phyloP scores from a whole-genome alignment of 495 filamentous ascomycete species.

The Penicillium salamii region DNA sequence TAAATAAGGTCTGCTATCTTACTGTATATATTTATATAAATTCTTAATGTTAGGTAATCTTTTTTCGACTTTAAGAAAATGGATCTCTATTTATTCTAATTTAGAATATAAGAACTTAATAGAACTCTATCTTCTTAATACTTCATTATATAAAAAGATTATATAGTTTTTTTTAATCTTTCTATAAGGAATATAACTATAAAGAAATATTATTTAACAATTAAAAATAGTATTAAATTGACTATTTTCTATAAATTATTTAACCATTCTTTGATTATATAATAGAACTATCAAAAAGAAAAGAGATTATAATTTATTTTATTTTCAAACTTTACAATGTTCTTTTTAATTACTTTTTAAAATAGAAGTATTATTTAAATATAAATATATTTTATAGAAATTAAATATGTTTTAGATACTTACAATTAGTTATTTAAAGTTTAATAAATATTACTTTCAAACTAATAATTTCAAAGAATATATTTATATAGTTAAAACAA shows the following conservation, averaged over 20 bases:
- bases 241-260: slow-evolving; percentile 2
- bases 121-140: slow-evolving; percentile 5
- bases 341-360: slow-evolving; percentile 1
- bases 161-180: neutral
- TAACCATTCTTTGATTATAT: slow-evolving; percentile 2
- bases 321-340: slow-evolving; percentile 7
- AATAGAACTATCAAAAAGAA: neutral
- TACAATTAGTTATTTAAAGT: neutral
- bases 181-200: slow-evolving; percentile 4
- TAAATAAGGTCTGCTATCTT: slow-evolving; percentile 4
- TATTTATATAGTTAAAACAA: slow-evolving; percentile 8
- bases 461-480: slow-evolving; percentile 4
- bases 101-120: neutral
- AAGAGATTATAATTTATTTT: neutral
- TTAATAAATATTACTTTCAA: slow-evolving; percentile 10
- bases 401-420: neutral
- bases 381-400: neutral
- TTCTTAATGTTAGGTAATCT: neutral
- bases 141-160: neutral
- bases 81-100: neutral
- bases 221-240: neutral
- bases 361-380: neutral
- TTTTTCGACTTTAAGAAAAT: neutral
- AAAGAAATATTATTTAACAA: slow-evolving; percentile 2
- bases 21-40: slow-evolving; percentile 1